These are phyloP conservation scores for Zoysia matrella DNA, from an alignment of 202 grass and related monocot species.

Conservation along the genomic window DNA sequence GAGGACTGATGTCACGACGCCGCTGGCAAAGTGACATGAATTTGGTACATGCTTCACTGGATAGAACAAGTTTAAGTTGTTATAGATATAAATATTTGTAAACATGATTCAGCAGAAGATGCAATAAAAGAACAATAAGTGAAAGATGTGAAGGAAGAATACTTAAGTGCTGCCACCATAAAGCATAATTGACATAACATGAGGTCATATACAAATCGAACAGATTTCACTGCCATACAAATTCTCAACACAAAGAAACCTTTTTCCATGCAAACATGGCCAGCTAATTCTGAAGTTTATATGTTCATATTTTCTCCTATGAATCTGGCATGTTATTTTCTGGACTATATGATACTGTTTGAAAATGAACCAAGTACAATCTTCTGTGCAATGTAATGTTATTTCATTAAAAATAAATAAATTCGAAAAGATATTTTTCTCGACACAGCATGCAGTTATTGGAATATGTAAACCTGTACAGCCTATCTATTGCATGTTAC, in stretches of 20 bases:
- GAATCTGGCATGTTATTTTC: slow-evolving; percentile 32
- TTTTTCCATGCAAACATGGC: slow-evolving; percentile 31
- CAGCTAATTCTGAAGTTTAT: slow-evolving; percentile 19
- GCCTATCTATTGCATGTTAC: neutral
- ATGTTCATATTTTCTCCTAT: slow-evolving; percentile 25
- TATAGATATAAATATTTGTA: slow-evolving; percentile 29
- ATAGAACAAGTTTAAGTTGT: slow-evolving; percentile 46
- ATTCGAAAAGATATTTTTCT: neutral
- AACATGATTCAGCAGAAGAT: slow-evolving; percentile 33
- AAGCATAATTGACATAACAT: slow-evolving; percentile 1
- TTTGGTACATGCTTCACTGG: slow-evolving; percentile 62
- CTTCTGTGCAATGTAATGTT: neutral
- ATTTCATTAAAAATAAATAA: neutral
- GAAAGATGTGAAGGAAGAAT: slow-evolving; percentile 13
- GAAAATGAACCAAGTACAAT: slow-evolving; percentile 16
- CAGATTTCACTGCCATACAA: slow-evolving; percentile 19
- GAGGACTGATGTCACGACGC: slow-evolving; percentile 61
- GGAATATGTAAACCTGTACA: slow-evolving; percentile 9
- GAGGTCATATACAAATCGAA: slow-evolving; percentile 10
- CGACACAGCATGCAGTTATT: neutral
- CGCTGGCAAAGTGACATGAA: too few species aligned
- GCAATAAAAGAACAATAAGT: slow-evolving; percentile 32
- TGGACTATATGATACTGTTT: slow-evolving; percentile 10
- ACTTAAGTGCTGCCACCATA: slow-evolving; percentile 21
- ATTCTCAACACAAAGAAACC: slow-evolving; percentile 10